Percentiles rank a stretch among this genome's conserved stretches.
These are phyloP conservation scores for Ailanthus altissimus DNA, from an alignment of 345 rosid genomes.

Conservation along the genomic window DNA sequence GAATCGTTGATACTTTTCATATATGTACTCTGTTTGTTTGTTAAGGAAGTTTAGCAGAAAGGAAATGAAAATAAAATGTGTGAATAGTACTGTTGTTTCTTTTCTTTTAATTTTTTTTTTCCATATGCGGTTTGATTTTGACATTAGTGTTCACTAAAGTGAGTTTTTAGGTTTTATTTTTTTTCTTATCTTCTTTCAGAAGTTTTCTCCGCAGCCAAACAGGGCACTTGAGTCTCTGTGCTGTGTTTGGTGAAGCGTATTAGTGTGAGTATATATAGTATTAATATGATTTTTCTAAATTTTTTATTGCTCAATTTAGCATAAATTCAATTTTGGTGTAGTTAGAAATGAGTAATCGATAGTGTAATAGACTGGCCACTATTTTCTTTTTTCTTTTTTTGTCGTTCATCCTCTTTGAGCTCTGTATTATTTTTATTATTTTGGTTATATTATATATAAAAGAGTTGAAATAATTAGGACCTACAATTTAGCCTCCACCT, in stretches of 20 bases:
- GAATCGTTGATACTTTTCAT: no score
- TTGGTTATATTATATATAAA: no score
- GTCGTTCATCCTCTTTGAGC: no score
- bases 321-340: no score
- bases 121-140: no score
- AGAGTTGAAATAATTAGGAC: neutral
- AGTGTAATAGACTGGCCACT: no score
- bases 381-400: no score
- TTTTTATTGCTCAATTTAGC: no score
- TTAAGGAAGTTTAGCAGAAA: neutral
- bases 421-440: neutral
- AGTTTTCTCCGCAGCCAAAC: conserved; percentile 1
- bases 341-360: no score
- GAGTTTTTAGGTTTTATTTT: neutral
- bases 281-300: no score
- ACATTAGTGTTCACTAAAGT: neutral
- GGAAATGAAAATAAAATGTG: neutral
- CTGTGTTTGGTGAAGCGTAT: conserved; percentile 14
- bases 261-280: no score
- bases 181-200: neutral
- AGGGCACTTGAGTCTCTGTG: neutral
- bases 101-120: no score
- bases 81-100: neutral
- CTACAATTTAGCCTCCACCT: neutral
- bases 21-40: neutral